Conservation (phyloP, 306 rosid species). For the Lithocarpus polystachyus region DNA sequence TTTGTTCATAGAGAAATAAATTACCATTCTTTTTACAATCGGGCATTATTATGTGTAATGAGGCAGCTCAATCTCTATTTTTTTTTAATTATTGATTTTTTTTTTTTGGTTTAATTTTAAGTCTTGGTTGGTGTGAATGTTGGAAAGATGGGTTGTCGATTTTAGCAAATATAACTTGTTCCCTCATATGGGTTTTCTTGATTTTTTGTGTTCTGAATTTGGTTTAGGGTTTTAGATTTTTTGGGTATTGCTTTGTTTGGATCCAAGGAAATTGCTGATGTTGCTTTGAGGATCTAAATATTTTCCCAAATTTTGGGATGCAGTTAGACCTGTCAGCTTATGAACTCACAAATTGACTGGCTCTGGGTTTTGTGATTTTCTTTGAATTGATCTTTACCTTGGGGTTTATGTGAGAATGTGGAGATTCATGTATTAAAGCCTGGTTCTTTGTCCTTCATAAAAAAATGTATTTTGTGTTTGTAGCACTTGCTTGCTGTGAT, state of each 20-base stretch:
- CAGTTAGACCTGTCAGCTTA: not conserved
- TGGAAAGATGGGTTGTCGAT: slow-evolving; percentile 2
- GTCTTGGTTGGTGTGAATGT: not conserved
- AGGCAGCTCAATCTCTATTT: not conserved
- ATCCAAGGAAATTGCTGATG: slow-evolving; percentile 20
- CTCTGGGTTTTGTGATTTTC: slow-evolving; percentile 3
- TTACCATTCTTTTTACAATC: not conserved
- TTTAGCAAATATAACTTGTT: not conserved
- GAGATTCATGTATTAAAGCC: slow-evolving; percentile 1
- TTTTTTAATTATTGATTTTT: not conserved
- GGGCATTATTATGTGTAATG: slow-evolving; percentile 15
- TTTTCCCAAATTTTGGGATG: not conserved
- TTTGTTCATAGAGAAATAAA: not conserved
- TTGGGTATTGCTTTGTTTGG: slow-evolving; percentile 27
- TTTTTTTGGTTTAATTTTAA: not conserved
- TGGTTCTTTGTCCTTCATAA: slow-evolving; percentile 10
- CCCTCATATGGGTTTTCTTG: slow-evolving; percentile 21
- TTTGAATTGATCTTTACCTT: not conserved
- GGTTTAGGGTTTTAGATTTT: slow-evolving; percentile 52
- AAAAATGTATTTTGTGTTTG: slow-evolving; percentile 9
- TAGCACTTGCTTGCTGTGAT: not conserved
- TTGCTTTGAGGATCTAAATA: not conserved
- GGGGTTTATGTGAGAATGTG: slow-evolving; percentile 6
- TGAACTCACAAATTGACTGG: not conserved
- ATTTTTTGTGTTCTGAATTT: slow-evolving; percentile 8